Base-by-base conservation (phyloP, 352 stramenopile species). In the Phytopythium boreale region DNA sequence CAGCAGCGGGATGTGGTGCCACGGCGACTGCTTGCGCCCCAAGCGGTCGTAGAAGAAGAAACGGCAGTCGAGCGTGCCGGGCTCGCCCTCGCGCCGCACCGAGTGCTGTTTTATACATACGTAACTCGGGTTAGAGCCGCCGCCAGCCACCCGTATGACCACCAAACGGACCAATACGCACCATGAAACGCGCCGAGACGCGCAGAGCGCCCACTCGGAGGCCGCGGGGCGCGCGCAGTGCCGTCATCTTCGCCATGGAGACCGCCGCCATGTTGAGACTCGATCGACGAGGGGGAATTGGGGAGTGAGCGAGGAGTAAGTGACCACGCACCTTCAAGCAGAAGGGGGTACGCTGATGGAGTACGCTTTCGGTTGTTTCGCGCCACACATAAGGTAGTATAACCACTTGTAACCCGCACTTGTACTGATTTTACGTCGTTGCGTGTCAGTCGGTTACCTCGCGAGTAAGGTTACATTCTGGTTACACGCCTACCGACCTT, bases 1-100 rank as follows among this genome's bases (percentile, higher is more conserved):
- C 65, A 93, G 87, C n/a, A 98, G 80, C 57, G 92, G 84, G 56
- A 98, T 91, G 67, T 98, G 84, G 75, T 98, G 93, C 93, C 93
- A 98, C 17, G 91, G 91, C 22, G 91, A 98, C 61, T 95, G 84
- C 69, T 90, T 83, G 53, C 83, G 82, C 5, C 82, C 87, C 27
- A 81, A 68, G 46, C 75, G 57, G 74, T 96, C 84, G 65, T 87
- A 78, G 71, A 89, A 93, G 53, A 93, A 92, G 74, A 92, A 96
- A 50, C 87, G 87, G 66, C 84, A 97, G 31, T 76, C 84, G 22
- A 82, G 47, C 6, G 87, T 95, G 44, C 83, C 88, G 0, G 71
- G 66, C 34, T 87, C 70, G 31, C 89, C 89, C 27, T 79, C 67
- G 5, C 70, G 73, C 26, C 77, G 82, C 47, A 92, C 80, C n/a